Evolutionary conservation across 2,329 filamentous ascomycete species (phyloP).

Genomic region (Fusarium stilboides): DNA sequence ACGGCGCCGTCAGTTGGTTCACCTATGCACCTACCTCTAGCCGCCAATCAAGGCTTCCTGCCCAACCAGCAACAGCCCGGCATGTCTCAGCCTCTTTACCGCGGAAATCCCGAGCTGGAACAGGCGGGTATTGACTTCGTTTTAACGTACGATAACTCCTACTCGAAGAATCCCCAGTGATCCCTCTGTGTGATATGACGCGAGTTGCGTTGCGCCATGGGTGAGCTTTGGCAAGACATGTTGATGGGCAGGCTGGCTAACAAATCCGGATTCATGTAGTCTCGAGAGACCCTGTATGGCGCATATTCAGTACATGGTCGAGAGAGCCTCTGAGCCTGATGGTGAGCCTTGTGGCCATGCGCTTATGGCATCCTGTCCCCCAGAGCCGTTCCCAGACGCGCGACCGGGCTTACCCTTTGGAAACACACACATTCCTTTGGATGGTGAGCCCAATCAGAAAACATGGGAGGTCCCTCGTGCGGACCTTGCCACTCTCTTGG

Average conservation of each 20-base stretch:
- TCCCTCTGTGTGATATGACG: slow-evolving; percentile 67
- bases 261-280: slow-evolving; percentile 67
- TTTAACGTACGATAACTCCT: slow-evolving; percentile 82
- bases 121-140: slow-evolving; percentile 92
- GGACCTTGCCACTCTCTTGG: slow-evolving; percentile 85
- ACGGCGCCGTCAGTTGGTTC: slow-evolving; percentile 59
- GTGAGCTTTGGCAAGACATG: slow-evolving; percentile 41
- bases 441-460: slow-evolving; percentile 67
- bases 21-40: slow-evolving; percentile 44
- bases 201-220: slow-evolving; percentile 37
- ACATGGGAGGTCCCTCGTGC: slow-evolving; percentile 85
- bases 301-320: slow-evolving; percentile 85
- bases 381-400: slow-evolving; percentile 70
- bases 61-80: slow-evolving; percentile 53
- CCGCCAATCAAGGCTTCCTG: slow-evolving; percentile 47
- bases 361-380: slow-evolving; percentile 92
- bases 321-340: slow-evolving; percentile 70
- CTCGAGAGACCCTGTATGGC: slow-evolving; percentile 95
- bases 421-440: slow-evolving; percentile 57
- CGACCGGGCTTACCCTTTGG: slow-evolving; percentile 69
- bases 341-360: slow-evolving; percentile 87
- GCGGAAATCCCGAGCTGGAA: slow-evolving; percentile 76
- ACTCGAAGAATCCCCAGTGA: slow-evolving; percentile 75
- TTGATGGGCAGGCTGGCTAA: slow-evolving; percentile 58
- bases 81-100: slow-evolving; percentile 46